These are phyloP conservation scores for Hypoxylon lienhwacheense DNA, from an alignment of 495 filamentous ascomycete species.

Conservation along the genomic window DNA sequence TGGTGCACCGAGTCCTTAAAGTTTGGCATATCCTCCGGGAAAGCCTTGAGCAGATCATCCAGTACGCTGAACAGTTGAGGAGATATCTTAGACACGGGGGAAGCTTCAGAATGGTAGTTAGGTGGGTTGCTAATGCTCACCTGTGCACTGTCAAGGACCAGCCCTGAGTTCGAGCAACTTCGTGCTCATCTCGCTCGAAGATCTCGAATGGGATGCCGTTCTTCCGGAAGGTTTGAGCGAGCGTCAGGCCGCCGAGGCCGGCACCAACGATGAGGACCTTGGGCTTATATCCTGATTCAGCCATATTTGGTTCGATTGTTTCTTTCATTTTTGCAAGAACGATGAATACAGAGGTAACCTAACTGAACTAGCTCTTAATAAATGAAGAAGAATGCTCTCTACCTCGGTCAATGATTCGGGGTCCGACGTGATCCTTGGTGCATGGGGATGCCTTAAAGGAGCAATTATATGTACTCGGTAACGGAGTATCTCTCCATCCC, in stretches of 20 bases:
- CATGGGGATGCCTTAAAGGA: not conserved
- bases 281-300: conserved; percentile 21
- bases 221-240: conserved; percentile 57
- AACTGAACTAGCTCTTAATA: not conserved
- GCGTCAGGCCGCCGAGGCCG: conserved; percentile 54
- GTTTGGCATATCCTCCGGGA: conserved; percentile 41
- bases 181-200: conserved; percentile 53
- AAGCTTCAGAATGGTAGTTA: too few species aligned
- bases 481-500: conserved; percentile 27
- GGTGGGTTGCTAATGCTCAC: conserved; percentile 6
- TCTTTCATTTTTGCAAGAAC: conserved; percentile 24
- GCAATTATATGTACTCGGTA: conserved; percentile 17
- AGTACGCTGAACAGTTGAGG: conserved; percentile 17
- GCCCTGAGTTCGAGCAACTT: conserved; percentile 39
- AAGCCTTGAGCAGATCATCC: conserved; percentile 38
- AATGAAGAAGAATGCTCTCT: not conserved
- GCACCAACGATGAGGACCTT: conserved; percentile 53
- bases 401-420: not conserved
- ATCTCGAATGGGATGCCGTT: conserved; percentile 54
- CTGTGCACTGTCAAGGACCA: conserved; percentile 43
- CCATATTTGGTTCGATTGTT: conserved; percentile 20
- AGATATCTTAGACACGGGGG: not conserved
- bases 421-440: conserved; percentile 12
- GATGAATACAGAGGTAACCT: too few species aligned
- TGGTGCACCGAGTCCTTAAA: conserved; percentile 39